Evolutionary conservation across 805 yeast species (phyloP).

Genomic region (Candida ascalaphidarum): DNA sequence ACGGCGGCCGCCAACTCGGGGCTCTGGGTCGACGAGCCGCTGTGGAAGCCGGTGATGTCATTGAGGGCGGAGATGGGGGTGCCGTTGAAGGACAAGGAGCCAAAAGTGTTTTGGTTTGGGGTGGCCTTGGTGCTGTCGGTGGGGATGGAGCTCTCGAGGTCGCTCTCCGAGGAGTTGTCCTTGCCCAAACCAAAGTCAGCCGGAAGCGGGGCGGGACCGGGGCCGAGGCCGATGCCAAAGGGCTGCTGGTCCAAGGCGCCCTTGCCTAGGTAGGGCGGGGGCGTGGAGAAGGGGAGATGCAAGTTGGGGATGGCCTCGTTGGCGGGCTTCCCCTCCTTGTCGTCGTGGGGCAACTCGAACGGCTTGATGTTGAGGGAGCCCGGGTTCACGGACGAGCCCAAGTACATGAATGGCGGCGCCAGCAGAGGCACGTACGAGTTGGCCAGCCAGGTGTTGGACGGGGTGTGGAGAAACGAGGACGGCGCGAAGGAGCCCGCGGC

Average conservation of each 20-base stretch:
- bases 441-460: constrained; percentile 29
- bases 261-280: too few relatives aligned
- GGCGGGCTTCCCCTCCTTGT: background rate
- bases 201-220: constrained; percentile 1
- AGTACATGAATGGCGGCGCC: constrained; percentile 27
- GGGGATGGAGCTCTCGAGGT: constrained; percentile 1
- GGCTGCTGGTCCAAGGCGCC: too few relatives aligned
- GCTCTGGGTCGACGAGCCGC: too few relatives aligned
- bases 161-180: background rate
- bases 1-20: too few relatives aligned
- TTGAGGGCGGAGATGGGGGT: constrained; percentile 1
- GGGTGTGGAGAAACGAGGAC: constrained; percentile 18
- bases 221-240: constrained; percentile 15
- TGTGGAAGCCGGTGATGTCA: too few relatives aligned
- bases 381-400: constrained; percentile 5
- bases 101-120: constrained; percentile 7
- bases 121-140: constrained; percentile 1
- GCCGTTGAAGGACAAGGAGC: constrained; percentile 1
- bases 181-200: background rate
- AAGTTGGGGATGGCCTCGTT: constrained; percentile 3
- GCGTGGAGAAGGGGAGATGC: constrained; percentile 15
- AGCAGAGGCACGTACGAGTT: constrained; percentile 22
- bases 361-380: constrained; percentile 13
- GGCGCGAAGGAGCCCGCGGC: constrained; percentile 5
- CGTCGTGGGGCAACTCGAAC: constrained; percentile 16